Base-by-base conservation (phyloP, 306 rosid species). In the Gastrolobium villosum region DNA sequence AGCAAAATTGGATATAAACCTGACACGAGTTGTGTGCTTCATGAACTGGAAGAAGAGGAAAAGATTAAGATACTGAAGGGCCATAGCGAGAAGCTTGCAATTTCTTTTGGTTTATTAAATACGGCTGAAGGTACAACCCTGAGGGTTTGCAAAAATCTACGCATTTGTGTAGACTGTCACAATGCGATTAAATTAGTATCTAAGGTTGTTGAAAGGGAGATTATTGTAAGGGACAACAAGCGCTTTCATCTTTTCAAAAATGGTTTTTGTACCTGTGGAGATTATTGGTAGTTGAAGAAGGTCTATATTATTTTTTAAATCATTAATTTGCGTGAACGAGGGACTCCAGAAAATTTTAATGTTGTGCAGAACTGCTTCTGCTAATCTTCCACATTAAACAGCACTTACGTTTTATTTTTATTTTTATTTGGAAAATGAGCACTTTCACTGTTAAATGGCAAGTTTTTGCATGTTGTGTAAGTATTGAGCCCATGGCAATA, bases 61-160 rank as follows among this genome's bases (percentile, higher is more conserved):
- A 94, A 94, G 85, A 73, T 81, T 54, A 89, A 82, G 81, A 66
- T 85, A 31, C 83, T 92, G 53, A 82, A 78, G 66, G 84, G 80
- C 55, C 97, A 94, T 48, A 90, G 97, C 62, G 98, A 94, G 86
- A 92, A 94, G 88, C 91, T 91, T 70, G 97, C 97, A 66, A 83
- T 94, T 80, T 91, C 89, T 31, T 88, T 85, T 71, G 97, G 94
- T 44, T 77, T 94, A 45, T 83, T 88, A 65, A 90, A 80, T 76
- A 88, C 88, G 0, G 72, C 86, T 44, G 70, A 86, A 80, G 89
- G 94, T 44, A 71, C 92, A 28, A 87, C 91, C 1, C 30, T 94
- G 56, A 87, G 96, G 61, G 76, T 94, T 44, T 81, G 85, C 78
- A 94, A 94, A 74, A 94, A 90, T 81, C 81, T 94, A 73, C 86